Conservation (phyloP, 2,329 filamentous ascomycete species). For the Aspergillus sergii region DNA sequence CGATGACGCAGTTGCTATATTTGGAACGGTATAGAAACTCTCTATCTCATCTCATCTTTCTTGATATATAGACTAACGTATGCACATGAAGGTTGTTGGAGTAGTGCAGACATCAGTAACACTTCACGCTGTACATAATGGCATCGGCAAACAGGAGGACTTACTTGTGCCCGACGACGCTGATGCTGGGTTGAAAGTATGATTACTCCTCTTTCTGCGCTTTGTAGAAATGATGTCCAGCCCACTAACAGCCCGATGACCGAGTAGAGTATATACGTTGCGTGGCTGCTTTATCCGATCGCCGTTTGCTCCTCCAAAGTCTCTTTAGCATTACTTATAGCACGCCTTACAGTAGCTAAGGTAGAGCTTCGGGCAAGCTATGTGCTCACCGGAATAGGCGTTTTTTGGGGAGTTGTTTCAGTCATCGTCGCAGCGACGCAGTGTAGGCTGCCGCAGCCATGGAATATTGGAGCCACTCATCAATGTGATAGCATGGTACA, state of each 20-base stretch:
- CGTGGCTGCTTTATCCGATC: background rate
- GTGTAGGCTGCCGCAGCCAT: background rate
- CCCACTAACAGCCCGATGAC: too few species aligned
- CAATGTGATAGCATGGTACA: constrained; percentile 2
- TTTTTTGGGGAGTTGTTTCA: background rate
- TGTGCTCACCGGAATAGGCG: background rate
- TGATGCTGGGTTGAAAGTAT: background rate
- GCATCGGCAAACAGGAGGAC: background rate
- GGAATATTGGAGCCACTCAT: background rate
- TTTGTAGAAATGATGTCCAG: too few species aligned
- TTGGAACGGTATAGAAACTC: background rate
- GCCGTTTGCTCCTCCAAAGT: constrained; percentile 2
- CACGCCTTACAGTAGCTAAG: background rate
- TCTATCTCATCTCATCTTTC: too few species aligned
- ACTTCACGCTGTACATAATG: background rate
- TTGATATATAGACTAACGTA: background rate
- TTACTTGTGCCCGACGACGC: background rate
- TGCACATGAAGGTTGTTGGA: background rate
- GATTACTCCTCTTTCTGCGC: too few species aligned
- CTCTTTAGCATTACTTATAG: background rate
- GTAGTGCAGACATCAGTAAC: constrained; percentile 1
- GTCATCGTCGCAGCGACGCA: background rate
- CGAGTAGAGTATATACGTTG: background rate
- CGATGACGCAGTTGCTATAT: background rate
- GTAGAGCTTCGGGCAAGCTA: background rate